Conservation (phyloP, 1,284 basidiomycete genomes). For the Austroboletus olivaceoglutinosus region DNA sequence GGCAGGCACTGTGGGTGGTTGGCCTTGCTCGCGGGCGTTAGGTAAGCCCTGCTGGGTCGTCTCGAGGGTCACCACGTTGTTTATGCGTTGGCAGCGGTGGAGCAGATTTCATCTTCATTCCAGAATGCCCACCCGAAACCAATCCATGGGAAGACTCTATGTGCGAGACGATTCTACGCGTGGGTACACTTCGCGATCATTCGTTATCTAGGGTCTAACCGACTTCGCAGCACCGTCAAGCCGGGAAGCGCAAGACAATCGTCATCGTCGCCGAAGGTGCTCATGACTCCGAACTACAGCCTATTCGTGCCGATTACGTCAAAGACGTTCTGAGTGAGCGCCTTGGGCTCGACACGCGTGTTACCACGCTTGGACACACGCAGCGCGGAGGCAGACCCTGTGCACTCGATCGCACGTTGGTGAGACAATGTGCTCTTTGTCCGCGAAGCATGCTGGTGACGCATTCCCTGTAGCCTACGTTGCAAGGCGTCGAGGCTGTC, state of each 20-base stretch:
- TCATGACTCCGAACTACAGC: slow-evolving; percentile 82
- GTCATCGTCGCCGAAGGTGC: slow-evolving; percentile 98
- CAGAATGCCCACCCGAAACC: slow-evolving; percentile 80
- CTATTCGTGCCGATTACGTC: slow-evolving; percentile 88
- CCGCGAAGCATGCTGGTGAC: not conserved
- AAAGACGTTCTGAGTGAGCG: slow-evolving; percentile 86
- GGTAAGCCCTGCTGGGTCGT: slow-evolving; percentile 44
- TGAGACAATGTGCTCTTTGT: slow-evolving; percentile 34
- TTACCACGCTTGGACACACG: slow-evolving; percentile 98
- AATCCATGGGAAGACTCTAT: slow-evolving; percentile 90
- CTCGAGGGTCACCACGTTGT: slow-evolving; percentile 8
- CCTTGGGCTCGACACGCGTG: slow-evolving; percentile 91
- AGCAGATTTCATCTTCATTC: slow-evolving; percentile 97
- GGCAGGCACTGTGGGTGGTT: slow-evolving; percentile 98
- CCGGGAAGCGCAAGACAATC: slow-evolving; percentile 97
- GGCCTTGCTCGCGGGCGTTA: slow-evolving; percentile 89
- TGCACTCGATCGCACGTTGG: slow-evolving; percentile 90
- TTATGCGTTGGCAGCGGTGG: slow-evolving; percentile 59
- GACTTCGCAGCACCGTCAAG: slow-evolving; percentile 72
- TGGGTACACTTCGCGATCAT: slow-evolving; percentile 35
- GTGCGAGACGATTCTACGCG: slow-evolving; percentile 83
- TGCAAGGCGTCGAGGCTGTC: slow-evolving; percentile 95
- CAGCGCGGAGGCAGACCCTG: slow-evolving; percentile 94
- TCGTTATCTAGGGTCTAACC: not conserved
- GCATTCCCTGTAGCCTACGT: slow-evolving; percentile 63